Percentiles rank a stretch among this genome's conserved stretches.
phyloP scores from a whole-genome alignment of 768 basidiomycete genomes.

The Tricholoma flavovirens region DNA sequence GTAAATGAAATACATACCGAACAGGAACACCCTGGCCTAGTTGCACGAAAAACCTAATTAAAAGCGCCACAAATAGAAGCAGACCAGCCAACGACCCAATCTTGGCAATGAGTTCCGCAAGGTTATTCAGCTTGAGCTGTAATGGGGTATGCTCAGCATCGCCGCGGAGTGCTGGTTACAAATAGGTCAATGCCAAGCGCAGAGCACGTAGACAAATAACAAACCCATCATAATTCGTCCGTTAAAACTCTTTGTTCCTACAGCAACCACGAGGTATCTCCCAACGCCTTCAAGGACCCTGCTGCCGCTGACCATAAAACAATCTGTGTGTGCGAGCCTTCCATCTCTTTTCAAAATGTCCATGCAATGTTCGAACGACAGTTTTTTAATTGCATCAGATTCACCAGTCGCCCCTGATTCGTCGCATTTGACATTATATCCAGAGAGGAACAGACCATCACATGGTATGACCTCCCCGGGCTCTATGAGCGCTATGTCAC shows the following conservation, averaged over 20 bases:
- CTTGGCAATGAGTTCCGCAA: slow-evolving; percentile 97
- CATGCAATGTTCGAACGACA: slow-evolving; percentile 69
- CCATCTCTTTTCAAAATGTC: slow-evolving; percentile 34
- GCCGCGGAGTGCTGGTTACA: slow-evolving; percentile 65
- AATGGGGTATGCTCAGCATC: slow-evolving; percentile 89
- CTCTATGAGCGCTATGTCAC: slow-evolving; percentile 87
- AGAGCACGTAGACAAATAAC: slow-evolving; percentile 21
- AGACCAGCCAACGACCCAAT: slow-evolving; percentile 79
- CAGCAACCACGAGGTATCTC: slow-evolving; percentile 85
- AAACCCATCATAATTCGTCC: slow-evolving; percentile 97
- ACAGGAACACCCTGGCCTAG: slow-evolving; percentile 55
- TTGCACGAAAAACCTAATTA: slow-evolving; percentile 95
- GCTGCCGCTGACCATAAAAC: slow-evolving; percentile 86
- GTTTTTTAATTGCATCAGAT: slow-evolving; percentile 90
- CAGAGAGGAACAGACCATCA: slow-evolving; percentile 89
- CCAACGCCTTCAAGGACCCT: slow-evolving; percentile 96
- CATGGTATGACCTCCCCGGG: slow-evolving; percentile 96
- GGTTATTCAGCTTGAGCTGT: slow-evolving; percentile 84
- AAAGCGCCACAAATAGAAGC: slow-evolving; percentile 72
- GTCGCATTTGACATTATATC: slow-evolving; percentile 93
- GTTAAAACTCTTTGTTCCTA: slow-evolving; percentile 91
- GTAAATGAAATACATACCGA: slow-evolving; percentile 34
- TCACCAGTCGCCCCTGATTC: slow-evolving; percentile 97
- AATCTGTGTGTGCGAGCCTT: slow-evolving; percentile 64
- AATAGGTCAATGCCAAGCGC: slow-evolving; percentile 4